Percentiles rank a stretch among this genome's conserved stretches.
These are phyloP conservation scores for Nelumbo lutea DNA, from an alignment of 164 flowering plant genomes.

Conservation along the genomic window DNA sequence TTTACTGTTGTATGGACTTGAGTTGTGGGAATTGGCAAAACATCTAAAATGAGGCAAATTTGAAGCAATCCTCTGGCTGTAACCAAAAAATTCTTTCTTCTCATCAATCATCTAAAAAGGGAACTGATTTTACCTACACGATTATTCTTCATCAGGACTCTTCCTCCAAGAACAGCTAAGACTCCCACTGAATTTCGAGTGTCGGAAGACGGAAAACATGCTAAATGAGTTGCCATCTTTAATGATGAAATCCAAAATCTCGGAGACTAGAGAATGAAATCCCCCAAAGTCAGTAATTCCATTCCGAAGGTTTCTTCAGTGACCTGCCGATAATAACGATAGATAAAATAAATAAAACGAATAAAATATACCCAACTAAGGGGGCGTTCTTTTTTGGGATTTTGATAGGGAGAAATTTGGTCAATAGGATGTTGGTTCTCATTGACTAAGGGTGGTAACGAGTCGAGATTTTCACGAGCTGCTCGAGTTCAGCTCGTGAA, in stretches of 20 bases:
- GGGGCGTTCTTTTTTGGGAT: background rate
- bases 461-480: too few species aligned
- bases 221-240: constrained; percentile 45
- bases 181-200: constrained; percentile 37
- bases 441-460: too few species aligned
- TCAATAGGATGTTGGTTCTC: too few species aligned
- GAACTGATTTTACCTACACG: constrained; percentile 17
- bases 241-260: constrained; percentile 5
- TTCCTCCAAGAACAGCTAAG: constrained; percentile 44
- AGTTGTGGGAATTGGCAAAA: constrained; percentile 48
- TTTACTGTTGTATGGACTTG: constrained; percentile 42
- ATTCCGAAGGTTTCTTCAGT: constrained; percentile 1
- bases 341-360: background rate
- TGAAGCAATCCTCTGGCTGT: constrained; percentile 26
- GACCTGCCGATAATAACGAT: background rate
- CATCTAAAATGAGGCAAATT: constrained; percentile 32
- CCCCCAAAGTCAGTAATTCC: background rate
- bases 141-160: constrained; percentile 25
- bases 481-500: too few species aligned
- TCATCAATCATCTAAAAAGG: constrained; percentile 35
- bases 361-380: background rate
- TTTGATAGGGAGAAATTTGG: too few species aligned
- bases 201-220: constrained; percentile 40
- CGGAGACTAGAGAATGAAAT: background rate
- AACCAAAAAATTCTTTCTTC: constrained; percentile 23